Evolutionary conservation across 352 stramenopile genomes (phyloP).

Genomic region (Phytophthora brassicae): DNA sequence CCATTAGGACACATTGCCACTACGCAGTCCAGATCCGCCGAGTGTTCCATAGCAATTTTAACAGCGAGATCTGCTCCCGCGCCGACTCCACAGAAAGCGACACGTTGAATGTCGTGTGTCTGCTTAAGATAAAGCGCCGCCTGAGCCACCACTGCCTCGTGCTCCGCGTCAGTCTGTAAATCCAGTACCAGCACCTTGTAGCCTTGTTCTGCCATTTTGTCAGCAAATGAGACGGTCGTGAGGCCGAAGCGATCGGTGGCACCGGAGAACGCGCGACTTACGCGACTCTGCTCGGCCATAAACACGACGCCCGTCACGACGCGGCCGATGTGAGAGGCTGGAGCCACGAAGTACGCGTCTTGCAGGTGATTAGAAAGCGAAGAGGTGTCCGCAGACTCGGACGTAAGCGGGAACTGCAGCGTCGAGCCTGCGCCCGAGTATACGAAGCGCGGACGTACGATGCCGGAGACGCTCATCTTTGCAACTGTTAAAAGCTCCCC

Average conservation of each 20-base stretch:
- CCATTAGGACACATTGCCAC: constrained; percentile 76
- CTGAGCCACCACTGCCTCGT: constrained; percentile 44
- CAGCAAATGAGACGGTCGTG: constrained; percentile 72
- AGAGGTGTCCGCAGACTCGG: not conserved
- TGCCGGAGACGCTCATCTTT: constrained; percentile 36
- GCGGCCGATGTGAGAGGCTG: constrained; percentile 74
- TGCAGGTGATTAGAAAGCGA: constrained; percentile 14
- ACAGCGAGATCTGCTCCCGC: constrained; percentile 70
- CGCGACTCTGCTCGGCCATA: constrained; percentile 43
- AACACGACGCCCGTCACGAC: constrained; percentile 86
- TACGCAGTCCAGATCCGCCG: constrained; percentile 54
- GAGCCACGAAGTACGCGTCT: constrained; percentile 72
- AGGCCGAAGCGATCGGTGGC: constrained; percentile 47
- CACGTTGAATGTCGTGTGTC: constrained; percentile 74
- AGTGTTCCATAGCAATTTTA: constrained; percentile 54
- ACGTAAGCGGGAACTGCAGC: constrained; percentile 42
- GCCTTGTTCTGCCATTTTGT: constrained; percentile 86
- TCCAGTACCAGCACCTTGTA: constrained; percentile 86
- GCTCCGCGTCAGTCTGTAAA: constrained; percentile 22
- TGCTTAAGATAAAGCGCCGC: constrained; percentile 63
- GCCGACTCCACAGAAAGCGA: constrained; percentile 67
- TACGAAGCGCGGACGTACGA: constrained; percentile 47
- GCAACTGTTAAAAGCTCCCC: constrained; percentile 3
- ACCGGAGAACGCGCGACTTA: constrained; percentile 33
- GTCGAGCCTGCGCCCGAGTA: constrained; percentile 51